Evolutionary conservation across 495 filamentous ascomycete species (phyloP), one percentile per base, ranked within the genome.

Genomic region (Penicillium parvum): DNA sequence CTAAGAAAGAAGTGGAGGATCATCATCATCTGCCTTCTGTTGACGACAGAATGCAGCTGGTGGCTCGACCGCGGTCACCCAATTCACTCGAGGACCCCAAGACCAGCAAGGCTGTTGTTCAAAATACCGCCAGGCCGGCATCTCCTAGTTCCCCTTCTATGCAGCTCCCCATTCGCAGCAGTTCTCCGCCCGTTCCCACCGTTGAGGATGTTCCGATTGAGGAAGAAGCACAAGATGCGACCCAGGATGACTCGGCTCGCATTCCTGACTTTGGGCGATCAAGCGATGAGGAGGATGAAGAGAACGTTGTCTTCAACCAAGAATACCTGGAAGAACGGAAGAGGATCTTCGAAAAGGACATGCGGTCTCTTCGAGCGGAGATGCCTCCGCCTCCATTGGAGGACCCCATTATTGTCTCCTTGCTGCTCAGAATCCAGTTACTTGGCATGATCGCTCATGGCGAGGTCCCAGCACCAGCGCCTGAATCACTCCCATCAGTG

Each of bases 301-400:
- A 72, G 14, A 68, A 68, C 35, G 52, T 57, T 3, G 56, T 69
- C 12, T 70, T 78, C 16, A 74, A 66, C 6, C 67, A 77, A 15
- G 72, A 75, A 23, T 73, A 77, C 44, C 53, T 75, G 6, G 66
- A 73, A n/a, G 66, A 72, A 42, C 61, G 71, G 14, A 72, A 74
- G 47, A 60, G 50, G 10, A 65, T 66, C 1, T 75, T 74, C 22
- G 71, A 77, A 40, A 69, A 63, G 30, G 67, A 73, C 21, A 66
- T 76, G 55, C 52, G 63, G 26, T 44, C 52, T 5, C 56, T 78
- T 21, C 61, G 71, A 28, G 61, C 68, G 6, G 70, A 72, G 49
- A 48, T 75, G 42, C 74, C 73, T 12, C 64, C 52, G 1, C 53
- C 68, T 2, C 67, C 67, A 7, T 45, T 74, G 30, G 64, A 72